Evolutionary conservation across 2,329 filamentous ascomycete species (phyloP).

Genomic region (Claviceps sorghi): DNA sequence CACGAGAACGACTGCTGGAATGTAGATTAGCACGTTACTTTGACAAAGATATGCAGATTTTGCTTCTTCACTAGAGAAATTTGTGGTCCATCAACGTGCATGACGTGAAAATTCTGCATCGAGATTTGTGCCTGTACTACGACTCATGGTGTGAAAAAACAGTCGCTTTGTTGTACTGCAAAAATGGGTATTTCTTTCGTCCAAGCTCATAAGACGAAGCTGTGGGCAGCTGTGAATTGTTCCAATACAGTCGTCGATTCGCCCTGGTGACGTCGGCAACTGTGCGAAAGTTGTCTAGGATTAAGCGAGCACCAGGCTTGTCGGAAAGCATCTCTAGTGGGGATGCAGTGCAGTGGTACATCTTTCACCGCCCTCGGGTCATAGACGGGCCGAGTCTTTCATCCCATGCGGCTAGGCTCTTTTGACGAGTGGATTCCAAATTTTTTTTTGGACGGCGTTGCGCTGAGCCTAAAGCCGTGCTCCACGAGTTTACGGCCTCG

Average conservation of each 20-base stretch:
- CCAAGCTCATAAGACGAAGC: not conserved
- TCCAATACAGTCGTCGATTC: too few relatives aligned
- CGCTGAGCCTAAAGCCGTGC: conserved; percentile 6
- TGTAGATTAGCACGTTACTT: conserved; percentile 11
- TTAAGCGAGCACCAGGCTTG: not conserved
- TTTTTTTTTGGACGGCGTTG: conserved; percentile 15
- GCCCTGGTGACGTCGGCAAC: conserved; percentile 3
- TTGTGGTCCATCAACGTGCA: conserved; percentile 1
- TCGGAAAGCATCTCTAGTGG: conserved; percentile 1
- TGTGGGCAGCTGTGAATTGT: not conserved
- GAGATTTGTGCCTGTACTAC: not conserved
- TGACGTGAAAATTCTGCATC: too few relatives aligned
- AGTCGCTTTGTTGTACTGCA: not conserved
- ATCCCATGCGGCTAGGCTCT: conserved; percentile 9
- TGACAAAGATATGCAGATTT: conserved; percentile 15
- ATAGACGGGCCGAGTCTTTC: conserved; percentile 12
- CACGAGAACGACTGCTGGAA: conserved; percentile 12
- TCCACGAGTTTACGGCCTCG: not conserved
- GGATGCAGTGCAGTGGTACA: conserved; percentile 8
- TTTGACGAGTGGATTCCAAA: conserved; percentile 11
- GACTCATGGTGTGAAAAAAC: not conserved
- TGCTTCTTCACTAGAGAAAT: conserved; percentile 6
- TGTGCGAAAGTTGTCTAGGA: not conserved
- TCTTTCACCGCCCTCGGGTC: conserved; percentile 13
- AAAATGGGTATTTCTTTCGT: not conserved